Evolutionary conservation across 257 asterid genomes (phyloP), one percentile per base, ranked within the genome.

Genomic region (Echium plantagineum): DNA sequence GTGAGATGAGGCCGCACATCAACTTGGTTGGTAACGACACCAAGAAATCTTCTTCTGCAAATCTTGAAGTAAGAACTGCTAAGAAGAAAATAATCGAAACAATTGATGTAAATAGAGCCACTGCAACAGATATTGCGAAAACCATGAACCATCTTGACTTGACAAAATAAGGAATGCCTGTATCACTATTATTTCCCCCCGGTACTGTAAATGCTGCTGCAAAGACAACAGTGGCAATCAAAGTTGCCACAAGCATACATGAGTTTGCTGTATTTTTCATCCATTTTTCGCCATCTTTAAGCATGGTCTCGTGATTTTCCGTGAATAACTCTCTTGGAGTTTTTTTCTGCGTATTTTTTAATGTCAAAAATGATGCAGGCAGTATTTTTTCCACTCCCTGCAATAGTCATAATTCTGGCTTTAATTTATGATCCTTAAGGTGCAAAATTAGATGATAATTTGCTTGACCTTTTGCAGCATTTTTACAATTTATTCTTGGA

Each of bases 321-420:
- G 77, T 18, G 46, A 77, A 74, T 26, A 74, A 20, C 31, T 42
- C 30, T 6, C 49, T 52, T 0, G 75, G 71, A 2, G 57, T 61
- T 62, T 63, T 42, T 9, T 17, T 31, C 2, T 55, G 24, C 1
- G 62, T 64, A 57, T 69, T 68, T 66, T 54, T 55, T 58, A 47
- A 21, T 59, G 57, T 35, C 15, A 18, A 24, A 16, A 19, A 16
- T 0, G n/a, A 35, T 28, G 71, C 63, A 16, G 65, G 77, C 1
- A 73, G 77, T 21, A 74, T 67, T n/a, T 67, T 66, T 64, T 72
- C 74, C 60, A 76, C 76, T 64, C 63, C 78, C 78, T 76, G 15
- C 31, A 49, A 30, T 3, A 30, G 32, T 30, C 3, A 6, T 30
- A 30, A 30, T 30, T 30, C 6, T 30, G n/a, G n/a, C n/a, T n/a